Evolutionary conservation across 148 eudicot species (phyloP), one percentile per base, ranked within the genome.

Genomic region (Cornus florida): DNA sequence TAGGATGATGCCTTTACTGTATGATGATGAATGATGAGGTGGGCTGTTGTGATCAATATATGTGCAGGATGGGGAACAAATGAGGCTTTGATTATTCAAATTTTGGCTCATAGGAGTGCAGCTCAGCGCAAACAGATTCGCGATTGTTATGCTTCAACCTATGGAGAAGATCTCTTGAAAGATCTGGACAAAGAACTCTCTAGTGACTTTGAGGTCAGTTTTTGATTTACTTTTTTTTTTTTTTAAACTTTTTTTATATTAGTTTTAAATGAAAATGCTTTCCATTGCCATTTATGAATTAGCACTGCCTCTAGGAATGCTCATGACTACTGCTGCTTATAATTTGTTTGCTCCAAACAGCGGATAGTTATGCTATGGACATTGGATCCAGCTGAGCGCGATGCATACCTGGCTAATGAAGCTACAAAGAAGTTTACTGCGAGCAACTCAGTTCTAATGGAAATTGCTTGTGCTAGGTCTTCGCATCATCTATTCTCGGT

Each of bases 51-150:
- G 67, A 66, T 24, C 22, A 71, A 68, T 53, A 10, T 16, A 5
- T 75, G 77, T 86, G 85, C 77, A 95, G 99, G 99, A 79, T 93
- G 94, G 99, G 99, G 99, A 80, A 95, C 99, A 24, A 90, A 95
- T 35, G 99, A 95, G 89, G 90, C 57, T 20, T 83, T 89, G 86
- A 89, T 95, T 39, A 93, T 93, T 77, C 60, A 85, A 69, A 93
- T 95, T 70, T 77, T 95, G 80, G 92, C 92, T 46, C 99, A 95
- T 84, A 87, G 99, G 74, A 89, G 92, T 84, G 94, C 91, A n/a
- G 71, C 85, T 17, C 99, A 95, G 56, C 86, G 97, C 68, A 93
- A 87, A 82, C 33, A 80, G 85, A 93, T 95, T 74, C 88, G 90
- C 7, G 90, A 89, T 70, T 79, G 86, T 6, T 95, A 95, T 73